Conservation (phyloP, 1,284 basidiomycete genomes). For the Neolentinus lepideus region DNA sequence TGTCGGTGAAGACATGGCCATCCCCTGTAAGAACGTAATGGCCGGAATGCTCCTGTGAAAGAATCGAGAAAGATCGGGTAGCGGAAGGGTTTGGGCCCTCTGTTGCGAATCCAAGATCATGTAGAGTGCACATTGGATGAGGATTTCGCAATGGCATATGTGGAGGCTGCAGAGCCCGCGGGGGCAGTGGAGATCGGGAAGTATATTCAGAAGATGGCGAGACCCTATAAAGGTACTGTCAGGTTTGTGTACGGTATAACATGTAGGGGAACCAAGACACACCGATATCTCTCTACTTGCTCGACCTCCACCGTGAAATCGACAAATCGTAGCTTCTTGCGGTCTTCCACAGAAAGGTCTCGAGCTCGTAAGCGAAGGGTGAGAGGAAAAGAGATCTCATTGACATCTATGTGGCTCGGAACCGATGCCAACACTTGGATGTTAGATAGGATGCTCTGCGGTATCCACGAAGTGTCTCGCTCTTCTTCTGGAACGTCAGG, state of each 20-base stretch:
- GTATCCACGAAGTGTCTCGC: conserved; percentile 26
- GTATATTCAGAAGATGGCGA: neutral
- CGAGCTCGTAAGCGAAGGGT: conserved; percentile 53
- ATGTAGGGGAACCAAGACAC: conserved; percentile 13
- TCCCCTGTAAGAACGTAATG: conserved; percentile 36
- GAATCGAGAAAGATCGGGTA: conserved; percentile 44
- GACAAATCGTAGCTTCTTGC: conserved; percentile 44
- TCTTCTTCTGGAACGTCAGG: conserved; percentile 9
- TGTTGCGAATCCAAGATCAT: conserved; percentile 39
- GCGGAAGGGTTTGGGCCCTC: conserved; percentile 17
- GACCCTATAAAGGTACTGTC: neutral
- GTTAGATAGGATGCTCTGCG: conserved; percentile 45
- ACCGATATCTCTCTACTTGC: conserved; percentile 65
- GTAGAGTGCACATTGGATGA: conserved; percentile 45
- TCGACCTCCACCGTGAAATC: conserved; percentile 47
- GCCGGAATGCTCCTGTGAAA: conserved; percentile 36
- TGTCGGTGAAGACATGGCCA: conserved; percentile 36
- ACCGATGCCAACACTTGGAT: conserved; percentile 56
- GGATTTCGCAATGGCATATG: conserved; percentile 42
- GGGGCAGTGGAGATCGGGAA: conserved; percentile 43
- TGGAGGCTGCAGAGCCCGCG: conserved; percentile 53
- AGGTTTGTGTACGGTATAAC: neutral
- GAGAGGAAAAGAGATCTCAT: conserved; percentile 41
- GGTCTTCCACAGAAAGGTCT: conserved; percentile 36
- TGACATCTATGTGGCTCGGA: conserved; percentile 43